These are phyloP conservation scores for Penicillium brasilianum DNA, from an alignment of 2,329 filamentous ascomycete species.

Conservation along the genomic window DNA sequence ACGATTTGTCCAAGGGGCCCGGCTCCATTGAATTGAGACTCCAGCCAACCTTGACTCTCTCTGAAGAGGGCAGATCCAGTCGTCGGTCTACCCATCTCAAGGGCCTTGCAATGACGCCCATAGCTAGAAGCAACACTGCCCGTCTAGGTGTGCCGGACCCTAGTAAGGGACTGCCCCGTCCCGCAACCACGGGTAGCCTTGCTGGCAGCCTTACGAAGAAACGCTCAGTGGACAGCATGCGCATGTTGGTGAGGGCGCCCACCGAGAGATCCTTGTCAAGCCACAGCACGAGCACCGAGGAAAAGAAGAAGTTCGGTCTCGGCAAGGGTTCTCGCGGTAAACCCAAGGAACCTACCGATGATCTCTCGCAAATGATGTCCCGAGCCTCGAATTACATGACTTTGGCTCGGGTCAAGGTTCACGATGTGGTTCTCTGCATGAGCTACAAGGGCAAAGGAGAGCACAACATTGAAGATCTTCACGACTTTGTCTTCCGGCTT, in stretches of 20 bases:
- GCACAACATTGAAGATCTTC: constrained; percentile 93
- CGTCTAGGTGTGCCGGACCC: constrained; percentile 29
- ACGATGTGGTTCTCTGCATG: constrained; percentile 91
- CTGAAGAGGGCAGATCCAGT: constrained; percentile 47
- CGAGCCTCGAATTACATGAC: constrained; percentile 98
- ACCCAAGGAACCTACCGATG: constrained; percentile 75
- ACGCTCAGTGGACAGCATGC: constrained; percentile 49
- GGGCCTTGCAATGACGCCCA: constrained; percentile 43
- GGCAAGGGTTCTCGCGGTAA: constrained; percentile 56
- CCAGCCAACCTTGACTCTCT: constrained; percentile 74
- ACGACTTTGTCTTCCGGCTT: constrained; percentile 95
- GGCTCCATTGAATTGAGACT: constrained; percentile 82
- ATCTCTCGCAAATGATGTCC: constrained; percentile 94
- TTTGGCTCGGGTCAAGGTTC: constrained; percentile 91
- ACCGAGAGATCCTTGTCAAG: constrained; percentile 46
- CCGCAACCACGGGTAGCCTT: constrained; percentile 37
- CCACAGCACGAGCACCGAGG: constrained; percentile 38
- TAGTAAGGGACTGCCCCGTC: constrained; percentile 36
- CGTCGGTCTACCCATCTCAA: constrained; percentile 38
- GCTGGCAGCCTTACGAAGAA: constrained; percentile 44
- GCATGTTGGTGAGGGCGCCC: constrained; percentile 40
- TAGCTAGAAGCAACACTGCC: constrained; percentile 35
- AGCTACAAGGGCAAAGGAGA: constrained; percentile 97
- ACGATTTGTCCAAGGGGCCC: constrained; percentile 63
- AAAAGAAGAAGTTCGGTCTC: constrained; percentile 57